phyloP scores from a whole-genome alignment of 176 grass and related monocot species.

The Oryza punctata region DNA sequence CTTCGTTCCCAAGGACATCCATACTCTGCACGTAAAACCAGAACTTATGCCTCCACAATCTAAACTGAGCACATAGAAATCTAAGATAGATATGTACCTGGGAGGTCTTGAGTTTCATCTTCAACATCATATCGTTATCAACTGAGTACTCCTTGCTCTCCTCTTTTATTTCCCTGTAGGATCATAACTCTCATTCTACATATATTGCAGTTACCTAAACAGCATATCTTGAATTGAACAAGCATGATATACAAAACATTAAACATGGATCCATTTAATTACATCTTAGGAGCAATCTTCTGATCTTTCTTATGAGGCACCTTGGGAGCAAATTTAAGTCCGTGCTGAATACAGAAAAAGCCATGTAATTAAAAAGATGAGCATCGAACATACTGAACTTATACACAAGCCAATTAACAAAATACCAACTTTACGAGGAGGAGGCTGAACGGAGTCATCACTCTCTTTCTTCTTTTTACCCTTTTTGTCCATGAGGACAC shows the following conservation, averaged over 20 bases:
- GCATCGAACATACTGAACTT: not conserved
- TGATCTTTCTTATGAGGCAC: conserved; percentile 11
- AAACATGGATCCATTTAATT: not conserved
- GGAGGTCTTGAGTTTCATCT: conserved; percentile 27
- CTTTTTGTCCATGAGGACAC: conserved; percentile 37
- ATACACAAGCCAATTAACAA: not conserved
- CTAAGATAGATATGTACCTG: conserved; percentile 30
- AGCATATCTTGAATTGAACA: not conserved
- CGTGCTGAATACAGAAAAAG: conserved; percentile 7
- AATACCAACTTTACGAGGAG: conserved; percentile 16
- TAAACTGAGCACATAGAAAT: conserved; percentile 21
- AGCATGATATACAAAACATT: conserved; percentile 16
- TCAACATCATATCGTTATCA: conserved; percentile 40
- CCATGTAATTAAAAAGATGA: not conserved
- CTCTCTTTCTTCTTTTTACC: conserved; percentile 18
- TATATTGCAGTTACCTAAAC: not conserved
- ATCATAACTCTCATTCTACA: conserved; percentile 22
- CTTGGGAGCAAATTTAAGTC: conserved; percentile 41
- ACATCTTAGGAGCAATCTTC: conserved; percentile 32
- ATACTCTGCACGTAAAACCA: conserved; percentile 33
- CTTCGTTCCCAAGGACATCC: conserved; percentile 9
- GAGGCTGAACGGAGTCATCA: conserved; percentile 5
- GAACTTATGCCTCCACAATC: conserved; percentile 4
- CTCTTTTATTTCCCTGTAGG: conserved; percentile 46
- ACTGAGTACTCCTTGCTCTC: conserved; percentile 33